Conservation (phyloP, 352 stramenopile genomes). For the Globisporangium abappressorium region DNA sequence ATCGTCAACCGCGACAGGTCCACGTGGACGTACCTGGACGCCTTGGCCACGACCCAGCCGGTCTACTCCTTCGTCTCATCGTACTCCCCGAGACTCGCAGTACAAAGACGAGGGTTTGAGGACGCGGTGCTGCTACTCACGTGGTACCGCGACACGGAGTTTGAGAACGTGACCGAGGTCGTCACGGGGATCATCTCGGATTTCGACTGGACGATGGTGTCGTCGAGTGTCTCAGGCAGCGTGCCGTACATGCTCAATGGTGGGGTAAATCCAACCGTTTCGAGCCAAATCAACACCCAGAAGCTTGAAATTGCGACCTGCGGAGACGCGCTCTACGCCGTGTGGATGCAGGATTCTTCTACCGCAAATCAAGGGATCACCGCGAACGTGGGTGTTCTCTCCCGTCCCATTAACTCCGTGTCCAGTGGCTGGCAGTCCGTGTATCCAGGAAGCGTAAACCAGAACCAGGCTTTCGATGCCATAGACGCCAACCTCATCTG, state of each 20-base stretch:
- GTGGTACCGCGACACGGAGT: constrained; percentile 51
- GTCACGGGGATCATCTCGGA: constrained; percentile 38
- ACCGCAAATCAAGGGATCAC: neutral
- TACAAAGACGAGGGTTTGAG: constrained; percentile 49
- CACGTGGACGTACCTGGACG: constrained; percentile 47
- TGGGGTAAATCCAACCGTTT: neutral
- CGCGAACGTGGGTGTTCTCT: constrained; percentile 20
- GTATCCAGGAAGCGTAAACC: constrained; percentile 32
- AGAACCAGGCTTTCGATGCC: constrained; percentile 47
- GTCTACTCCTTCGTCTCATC: constrained; percentile 39
- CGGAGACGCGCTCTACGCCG: constrained; percentile 14
- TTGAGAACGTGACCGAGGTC: constrained; percentile 41
- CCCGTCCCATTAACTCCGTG: constrained; percentile 9
- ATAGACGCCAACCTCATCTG: constrained; percentile 43
- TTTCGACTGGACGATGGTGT: constrained; percentile 39
- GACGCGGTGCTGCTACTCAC: constrained; percentile 44
- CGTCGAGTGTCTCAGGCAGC: constrained; percentile 17
- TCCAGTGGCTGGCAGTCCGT: constrained; percentile 30
- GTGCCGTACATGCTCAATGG: constrained; percentile 23
- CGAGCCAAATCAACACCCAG: neutral
- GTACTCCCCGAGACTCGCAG: constrained; percentile 38
- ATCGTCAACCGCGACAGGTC: constrained; percentile 55
- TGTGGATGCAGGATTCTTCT: constrained; percentile 13
- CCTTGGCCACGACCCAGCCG: constrained; percentile 24
- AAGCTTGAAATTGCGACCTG: constrained; percentile 17